Evolutionary conservation across 345 rosid species (phyloP).

Genomic region (Dovyalis caffra): DNA sequence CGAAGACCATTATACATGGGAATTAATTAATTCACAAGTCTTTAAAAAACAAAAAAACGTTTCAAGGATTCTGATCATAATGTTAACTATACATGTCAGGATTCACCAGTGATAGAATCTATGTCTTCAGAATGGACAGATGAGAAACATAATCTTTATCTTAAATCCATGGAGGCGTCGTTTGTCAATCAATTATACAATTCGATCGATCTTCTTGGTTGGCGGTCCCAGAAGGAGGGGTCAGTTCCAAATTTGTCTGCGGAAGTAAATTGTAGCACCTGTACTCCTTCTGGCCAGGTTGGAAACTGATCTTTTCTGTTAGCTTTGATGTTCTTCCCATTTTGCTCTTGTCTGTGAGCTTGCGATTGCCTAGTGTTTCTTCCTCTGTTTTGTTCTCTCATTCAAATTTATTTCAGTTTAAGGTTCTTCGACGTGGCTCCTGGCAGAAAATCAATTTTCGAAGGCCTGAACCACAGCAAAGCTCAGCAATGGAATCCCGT

Average conservation of each 20-base stretch:
- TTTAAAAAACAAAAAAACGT: too few relatives aligned
- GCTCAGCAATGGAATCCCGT: slow-evolving; percentile 24
- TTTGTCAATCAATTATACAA: slow-evolving; percentile 68
- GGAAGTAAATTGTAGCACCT: slow-evolving; percentile 15
- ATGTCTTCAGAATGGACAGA: slow-evolving; percentile 68
- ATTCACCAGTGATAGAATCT: slow-evolving; percentile 34
- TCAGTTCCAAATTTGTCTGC: slow-evolving; percentile 27
- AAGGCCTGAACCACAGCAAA: slow-evolving; percentile 41
- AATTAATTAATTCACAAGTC: not conserved
- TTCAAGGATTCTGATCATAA: slow-evolving; percentile 13
- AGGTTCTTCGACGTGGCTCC: slow-evolving; percentile 63
- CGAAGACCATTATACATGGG: too few relatives aligned
- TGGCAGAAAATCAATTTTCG: slow-evolving; percentile 52
- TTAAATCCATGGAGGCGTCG: slow-evolving; percentile 90
- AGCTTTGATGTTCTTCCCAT: not conserved
- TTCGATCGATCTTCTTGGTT: slow-evolving; percentile 43
- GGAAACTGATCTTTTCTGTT: not conserved
- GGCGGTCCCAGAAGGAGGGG: slow-evolving; percentile 32
- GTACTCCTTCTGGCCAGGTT: slow-evolving; percentile 65
- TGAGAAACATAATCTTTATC: slow-evolving; percentile 85
- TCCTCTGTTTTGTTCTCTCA: slow-evolving; percentile 4
- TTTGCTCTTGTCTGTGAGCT: not conserved
- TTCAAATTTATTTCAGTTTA: slow-evolving; percentile 44
- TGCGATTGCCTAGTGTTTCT: not conserved
- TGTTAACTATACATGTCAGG: slow-evolving; percentile 32